Conservation (phyloP, 2,329 filamentous ascomycete species). For the Mycocentrospora acerina region DNA sequence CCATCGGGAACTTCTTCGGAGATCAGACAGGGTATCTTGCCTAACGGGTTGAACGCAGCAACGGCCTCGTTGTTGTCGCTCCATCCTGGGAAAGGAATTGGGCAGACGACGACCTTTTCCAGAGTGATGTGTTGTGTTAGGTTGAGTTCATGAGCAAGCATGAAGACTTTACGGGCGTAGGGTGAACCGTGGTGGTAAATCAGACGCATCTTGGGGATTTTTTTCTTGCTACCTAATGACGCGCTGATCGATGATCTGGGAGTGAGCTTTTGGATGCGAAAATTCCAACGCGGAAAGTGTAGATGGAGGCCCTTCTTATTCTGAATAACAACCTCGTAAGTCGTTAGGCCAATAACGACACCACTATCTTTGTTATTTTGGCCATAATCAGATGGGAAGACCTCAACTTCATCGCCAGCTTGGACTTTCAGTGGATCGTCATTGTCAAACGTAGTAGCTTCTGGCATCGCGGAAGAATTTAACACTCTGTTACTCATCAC, state of each 20-base stretch:
- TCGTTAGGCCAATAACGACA: slow-evolving; percentile 28
- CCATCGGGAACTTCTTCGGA: slow-evolving; percentile 25
- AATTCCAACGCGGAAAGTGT: slow-evolving; percentile 46
- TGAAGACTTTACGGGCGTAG: slow-evolving; percentile 32
- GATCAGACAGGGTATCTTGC: slow-evolving; percentile 33
- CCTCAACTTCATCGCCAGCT: slow-evolving; percentile 56
- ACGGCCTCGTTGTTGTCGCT: slow-evolving; percentile 33
- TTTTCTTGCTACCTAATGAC: slow-evolving; percentile 1
- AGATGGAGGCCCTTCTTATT: slow-evolving; percentile 28
- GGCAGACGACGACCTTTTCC: slow-evolving; percentile 34
- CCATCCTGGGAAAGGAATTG: slow-evolving; percentile 29
- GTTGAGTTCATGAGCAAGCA: slow-evolving; percentile 28
- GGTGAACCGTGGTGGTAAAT: slow-evolving; percentile 34
- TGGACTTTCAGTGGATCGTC: slow-evolving; percentile 57
- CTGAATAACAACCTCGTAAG: slow-evolving; percentile 28
- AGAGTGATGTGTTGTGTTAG: slow-evolving; percentile 26
- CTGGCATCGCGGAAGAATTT: slow-evolving; percentile 51
- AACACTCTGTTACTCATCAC: slow-evolving; percentile 42
- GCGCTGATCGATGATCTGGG: neutral
- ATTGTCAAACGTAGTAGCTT: slow-evolving; percentile 48
- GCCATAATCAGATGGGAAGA: slow-evolving; percentile 37
- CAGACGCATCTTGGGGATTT: slow-evolving; percentile 26
- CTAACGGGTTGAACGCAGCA: slow-evolving; percentile 29
- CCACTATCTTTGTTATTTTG: slow-evolving; percentile 31
- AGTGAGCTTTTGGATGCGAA: slow-evolving; percentile 24